Evolutionary conservation across 768 basidiomycete species (phyloP).

Genomic region (Russula sp.): DNA sequence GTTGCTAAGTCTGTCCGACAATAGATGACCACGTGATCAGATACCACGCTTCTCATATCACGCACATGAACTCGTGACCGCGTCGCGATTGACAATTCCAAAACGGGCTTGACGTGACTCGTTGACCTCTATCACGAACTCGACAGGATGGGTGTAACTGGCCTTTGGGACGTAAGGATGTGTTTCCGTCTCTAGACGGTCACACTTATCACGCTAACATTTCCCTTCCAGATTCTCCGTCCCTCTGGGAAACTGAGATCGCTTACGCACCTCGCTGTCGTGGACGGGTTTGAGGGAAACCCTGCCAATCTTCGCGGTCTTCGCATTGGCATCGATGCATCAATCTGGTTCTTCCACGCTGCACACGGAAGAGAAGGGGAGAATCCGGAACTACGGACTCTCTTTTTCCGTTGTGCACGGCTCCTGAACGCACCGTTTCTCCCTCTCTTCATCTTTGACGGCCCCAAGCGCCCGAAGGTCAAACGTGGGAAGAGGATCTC

Average conservation of each 20-base stretch:
- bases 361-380: slow-evolving; percentile 73
- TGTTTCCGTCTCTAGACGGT: background rate
- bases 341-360: slow-evolving; percentile 76
- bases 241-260: slow-evolving; percentile 70
- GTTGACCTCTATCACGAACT: background rate
- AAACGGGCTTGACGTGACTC: background rate
- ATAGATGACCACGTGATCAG: too few relatives aligned
- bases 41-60: too few relatives aligned
- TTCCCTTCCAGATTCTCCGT: slow-evolving; percentile 47
- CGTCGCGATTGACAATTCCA: too few relatives aligned
- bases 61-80: too few relatives aligned
- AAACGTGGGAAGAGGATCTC: slow-evolving; percentile 75
- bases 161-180: slow-evolving; percentile 22
- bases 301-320: slow-evolving; percentile 61
- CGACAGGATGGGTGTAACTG: slow-evolving; percentile 18
- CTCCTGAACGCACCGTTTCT: slow-evolving; percentile 75
- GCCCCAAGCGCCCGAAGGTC: slow-evolving; percentile 71
- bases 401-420: slow-evolving; percentile 80
- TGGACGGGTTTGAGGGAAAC: slow-evolving; percentile 69
- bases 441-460: slow-evolving; percentile 90
- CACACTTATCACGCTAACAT: slow-evolving; percentile 25
- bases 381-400: slow-evolving; percentile 78
- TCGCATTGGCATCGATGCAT: slow-evolving; percentile 82
- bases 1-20: too few relatives aligned
- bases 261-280: slow-evolving; percentile 66